Evolutionary conservation across 2,329 filamentous ascomycete species (phyloP), one percentile per base, ranked within the genome.

Genomic region (Pseudogymnoascus sp.): DNA sequence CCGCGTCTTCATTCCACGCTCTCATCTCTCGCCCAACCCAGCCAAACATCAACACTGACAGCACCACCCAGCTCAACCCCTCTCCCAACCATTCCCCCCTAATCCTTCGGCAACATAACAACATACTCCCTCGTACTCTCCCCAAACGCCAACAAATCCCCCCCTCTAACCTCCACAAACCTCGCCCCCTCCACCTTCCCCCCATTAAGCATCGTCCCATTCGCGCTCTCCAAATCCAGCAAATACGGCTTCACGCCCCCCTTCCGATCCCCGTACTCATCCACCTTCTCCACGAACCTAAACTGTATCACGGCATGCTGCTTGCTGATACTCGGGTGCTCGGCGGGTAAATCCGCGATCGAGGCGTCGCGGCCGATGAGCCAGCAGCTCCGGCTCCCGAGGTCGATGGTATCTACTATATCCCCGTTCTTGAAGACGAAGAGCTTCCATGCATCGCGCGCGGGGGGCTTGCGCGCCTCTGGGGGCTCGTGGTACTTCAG

Each of bases 231-330:
- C 58, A 99, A 77, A 74, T 99, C 94, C 66, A 99, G 90, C 7
- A 97, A 73, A 75, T 97, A 99, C 0, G 92, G 92, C 76, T 85
- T 88, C 50, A 92, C 89, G 64, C 80, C 87, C 21, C 89, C 90
- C 62, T 87, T 80, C 71, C 86, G 89, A 71, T 97, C 92, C 21
- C 92, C 92, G 71, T 84, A 95, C 74, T 97, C 91, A 68, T 95
- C 91, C 64, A 84, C 84, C 74, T 88, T 92, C 70, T 91, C 89
- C 17, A 88, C 84, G 71, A 91, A 87, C 37, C 94, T 85, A 70
- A 99, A 99, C 72, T 99, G 94, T 44, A 99, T 83, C 7, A 92
- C 94, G 0, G 93, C 93, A 73, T 99, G 94, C 75, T 99, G 94
- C 74, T 95, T 95, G 73, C 91, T 96, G 70, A 92, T 86, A 74